Percentiles rank a stretch among this genome's conserved stretches.
These are phyloP conservation scores for Xenosphaeropsis pyriputrescens DNA, from an alignment of 2,329 filamentous ascomycete species.

Conservation along the genomic window DNA sequence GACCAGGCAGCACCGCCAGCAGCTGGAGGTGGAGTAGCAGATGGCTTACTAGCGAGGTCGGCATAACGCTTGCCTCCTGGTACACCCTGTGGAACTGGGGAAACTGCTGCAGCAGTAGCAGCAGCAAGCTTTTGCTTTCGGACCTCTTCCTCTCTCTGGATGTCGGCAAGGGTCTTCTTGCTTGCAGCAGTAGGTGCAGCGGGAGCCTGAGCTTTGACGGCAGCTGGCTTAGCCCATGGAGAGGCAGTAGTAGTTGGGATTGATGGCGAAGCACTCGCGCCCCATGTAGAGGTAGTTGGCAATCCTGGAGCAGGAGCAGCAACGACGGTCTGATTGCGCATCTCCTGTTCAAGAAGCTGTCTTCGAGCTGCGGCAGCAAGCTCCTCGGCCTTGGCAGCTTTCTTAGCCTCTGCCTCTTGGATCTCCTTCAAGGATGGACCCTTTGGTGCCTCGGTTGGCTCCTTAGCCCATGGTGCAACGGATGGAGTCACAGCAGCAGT, in stretches of 20 bases:
- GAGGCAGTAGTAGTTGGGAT: constrained; percentile 14
- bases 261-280: constrained; percentile 20
- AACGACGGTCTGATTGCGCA: constrained; percentile 43
- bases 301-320: constrained; percentile 58
- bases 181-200: constrained; percentile 19
- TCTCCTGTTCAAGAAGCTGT: constrained; percentile 67
- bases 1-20: constrained; percentile 60
- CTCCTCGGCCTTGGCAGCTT: constrained; percentile 81
- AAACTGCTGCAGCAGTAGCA: constrained; percentile 27
- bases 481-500: constrained; percentile 41
- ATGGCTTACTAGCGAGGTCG: constrained; percentile 71
- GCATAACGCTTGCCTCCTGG: constrained; percentile 73
- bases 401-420: constrained; percentile 86
- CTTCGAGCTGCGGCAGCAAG: constrained; percentile 64
- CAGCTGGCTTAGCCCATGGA: constrained; percentile 32
- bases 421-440: constrained; percentile 93
- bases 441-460: constrained; percentile 58
- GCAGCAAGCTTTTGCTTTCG: constrained; percentile 55
- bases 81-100: constrained; percentile 25
- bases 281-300: constrained; percentile 78
- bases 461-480: constrained; percentile 89
- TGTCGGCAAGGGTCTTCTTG: constrained; percentile 91
- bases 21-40: constrained; percentile 23
- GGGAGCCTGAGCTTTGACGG: constrained; percentile 21
- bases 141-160: constrained; percentile 88